Evolutionary conservation across 2,329 filamentous ascomycete species (phyloP).

Genomic region (Aphanocladium album): DNA sequence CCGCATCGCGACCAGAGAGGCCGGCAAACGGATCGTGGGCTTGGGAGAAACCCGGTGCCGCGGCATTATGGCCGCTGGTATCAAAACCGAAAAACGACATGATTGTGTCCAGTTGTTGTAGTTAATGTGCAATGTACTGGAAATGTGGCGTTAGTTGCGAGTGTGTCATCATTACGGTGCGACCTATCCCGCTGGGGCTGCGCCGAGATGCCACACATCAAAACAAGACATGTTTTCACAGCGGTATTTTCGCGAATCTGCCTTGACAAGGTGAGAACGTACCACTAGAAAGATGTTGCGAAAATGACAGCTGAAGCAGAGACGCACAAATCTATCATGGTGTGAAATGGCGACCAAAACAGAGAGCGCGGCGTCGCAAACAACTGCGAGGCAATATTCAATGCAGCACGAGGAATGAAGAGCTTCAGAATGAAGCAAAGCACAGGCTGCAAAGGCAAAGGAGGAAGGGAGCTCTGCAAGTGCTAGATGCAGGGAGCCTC

Average conservation of each 20-base stretch:
- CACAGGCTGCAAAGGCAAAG: background rate
- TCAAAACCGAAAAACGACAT: constrained; percentile 97
- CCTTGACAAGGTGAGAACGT: constrained; percentile 18
- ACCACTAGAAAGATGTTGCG: constrained; percentile 37
- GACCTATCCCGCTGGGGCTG: background rate
- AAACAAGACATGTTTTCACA: background rate
- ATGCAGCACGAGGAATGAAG: background rate
- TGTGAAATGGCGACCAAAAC: constrained; percentile 25
- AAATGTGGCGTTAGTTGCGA: background rate
- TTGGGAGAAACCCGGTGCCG: constrained; percentile 77
- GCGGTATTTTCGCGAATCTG: too few species aligned
- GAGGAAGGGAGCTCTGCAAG: background rate
- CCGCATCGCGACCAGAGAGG: constrained; percentile 53
- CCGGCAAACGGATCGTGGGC: constrained; percentile 82
- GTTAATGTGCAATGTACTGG: constrained; percentile 9
- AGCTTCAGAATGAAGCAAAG: constrained; percentile 1
- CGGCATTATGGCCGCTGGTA: constrained; percentile 57
- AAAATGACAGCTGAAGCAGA: constrained; percentile 24
- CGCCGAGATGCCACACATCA: background rate
- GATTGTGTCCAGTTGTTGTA: constrained; percentile 21
- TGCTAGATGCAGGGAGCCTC: background rate
- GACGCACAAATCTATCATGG: constrained; percentile 37
- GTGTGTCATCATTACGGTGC: background rate
- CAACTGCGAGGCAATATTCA: background rate
- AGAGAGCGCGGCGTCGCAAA: constrained; percentile 6